Evolutionary conservation across 192 early-diverging fungal genomes (phyloP).

Genomic region (Kappamyces sp.): DNA sequence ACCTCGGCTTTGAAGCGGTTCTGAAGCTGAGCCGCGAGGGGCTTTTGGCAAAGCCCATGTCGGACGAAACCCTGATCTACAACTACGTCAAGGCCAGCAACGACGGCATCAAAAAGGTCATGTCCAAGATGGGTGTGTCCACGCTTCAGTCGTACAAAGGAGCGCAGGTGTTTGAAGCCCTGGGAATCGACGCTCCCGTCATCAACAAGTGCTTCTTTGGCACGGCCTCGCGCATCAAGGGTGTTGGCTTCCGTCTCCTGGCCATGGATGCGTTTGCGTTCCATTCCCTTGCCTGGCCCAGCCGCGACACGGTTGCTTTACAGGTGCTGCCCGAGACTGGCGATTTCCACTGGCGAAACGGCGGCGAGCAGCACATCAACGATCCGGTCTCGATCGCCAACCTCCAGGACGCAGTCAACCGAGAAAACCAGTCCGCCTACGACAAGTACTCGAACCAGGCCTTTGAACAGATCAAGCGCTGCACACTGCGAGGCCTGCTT

Average conservation of each 20-base stretch:
- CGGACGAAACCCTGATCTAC: constrained; percentile 63
- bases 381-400: constrained; percentile 81
- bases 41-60: constrained; percentile 50
- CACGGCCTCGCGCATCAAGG: constrained; percentile 92
- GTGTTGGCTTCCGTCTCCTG: constrained; percentile 68
- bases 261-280: constrained; percentile 81
- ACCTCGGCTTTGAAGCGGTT: constrained; percentile 85
- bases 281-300: constrained; percentile 80
- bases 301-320: constrained; percentile 55
- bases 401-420: constrained; percentile 91
- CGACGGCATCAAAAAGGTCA: constrained; percentile 96
- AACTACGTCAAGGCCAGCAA: constrained; percentile 85
- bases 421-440: constrained; percentile 85
- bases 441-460: constrained; percentile 74
- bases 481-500: constrained; percentile 91
- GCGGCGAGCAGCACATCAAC: constrained; percentile 88
- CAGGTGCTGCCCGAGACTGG: constrained; percentile 83
- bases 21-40: constrained; percentile 84
- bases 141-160: constrained; percentile 97
- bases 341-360: constrained; percentile 95
- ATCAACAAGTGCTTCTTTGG: constrained; percentile 89
- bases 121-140: constrained; percentile 99
- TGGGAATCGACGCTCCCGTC: constrained; percentile 84
- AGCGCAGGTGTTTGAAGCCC: constrained; percentile 97
- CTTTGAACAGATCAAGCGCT: constrained; percentile 76